phyloP scores from a whole-genome alignment of 345 rosid genomes.

The Lepidium didymum region DNA sequence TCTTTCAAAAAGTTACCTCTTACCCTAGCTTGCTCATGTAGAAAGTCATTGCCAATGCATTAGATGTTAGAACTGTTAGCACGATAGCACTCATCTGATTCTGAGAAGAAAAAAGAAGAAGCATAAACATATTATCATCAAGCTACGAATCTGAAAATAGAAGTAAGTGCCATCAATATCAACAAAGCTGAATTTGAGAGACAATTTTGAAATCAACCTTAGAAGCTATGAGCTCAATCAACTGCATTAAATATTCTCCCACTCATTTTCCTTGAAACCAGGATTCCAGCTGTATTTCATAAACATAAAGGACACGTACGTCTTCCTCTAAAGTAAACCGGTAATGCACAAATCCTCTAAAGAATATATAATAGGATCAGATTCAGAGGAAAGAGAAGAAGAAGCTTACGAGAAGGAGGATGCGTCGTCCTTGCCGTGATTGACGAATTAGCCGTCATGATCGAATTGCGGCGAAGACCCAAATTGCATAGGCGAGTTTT shows the following conservation, averaged over 20 bases:
- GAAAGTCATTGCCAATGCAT: conserved; percentile 65
- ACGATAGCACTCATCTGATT: conserved; percentile 65
- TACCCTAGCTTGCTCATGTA: conserved; percentile 79
- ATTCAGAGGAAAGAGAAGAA: no score
- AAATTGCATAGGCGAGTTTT: no score
- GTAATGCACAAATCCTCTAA: conserved; percentile 80
- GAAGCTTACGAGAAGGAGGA: no score
- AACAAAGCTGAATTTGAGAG: neutral
- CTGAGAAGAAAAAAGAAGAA: conserved; percentile 33
- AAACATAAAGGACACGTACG: conserved; percentile 73
- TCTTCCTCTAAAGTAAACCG: conserved; percentile 84
- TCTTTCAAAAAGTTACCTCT: conserved; percentile 17
- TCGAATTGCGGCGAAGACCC: no score
- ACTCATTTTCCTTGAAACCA: conserved; percentile 67
- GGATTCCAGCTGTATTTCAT: conserved; percentile 77
- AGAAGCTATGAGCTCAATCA: conserved; percentile 71
- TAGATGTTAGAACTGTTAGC: conserved; percentile 80
- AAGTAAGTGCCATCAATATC: neutral
- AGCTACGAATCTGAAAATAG: neutral
- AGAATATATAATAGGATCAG: no score
- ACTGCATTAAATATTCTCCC: conserved; percentile 80
- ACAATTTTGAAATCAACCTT: conserved; percentile 38
- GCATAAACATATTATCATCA: neutral
- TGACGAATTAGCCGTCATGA: no score
- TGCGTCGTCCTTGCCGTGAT: no score